Base-by-base conservation (phyloP, 139 green algal species). In the Chlorella sp. region DNA sequence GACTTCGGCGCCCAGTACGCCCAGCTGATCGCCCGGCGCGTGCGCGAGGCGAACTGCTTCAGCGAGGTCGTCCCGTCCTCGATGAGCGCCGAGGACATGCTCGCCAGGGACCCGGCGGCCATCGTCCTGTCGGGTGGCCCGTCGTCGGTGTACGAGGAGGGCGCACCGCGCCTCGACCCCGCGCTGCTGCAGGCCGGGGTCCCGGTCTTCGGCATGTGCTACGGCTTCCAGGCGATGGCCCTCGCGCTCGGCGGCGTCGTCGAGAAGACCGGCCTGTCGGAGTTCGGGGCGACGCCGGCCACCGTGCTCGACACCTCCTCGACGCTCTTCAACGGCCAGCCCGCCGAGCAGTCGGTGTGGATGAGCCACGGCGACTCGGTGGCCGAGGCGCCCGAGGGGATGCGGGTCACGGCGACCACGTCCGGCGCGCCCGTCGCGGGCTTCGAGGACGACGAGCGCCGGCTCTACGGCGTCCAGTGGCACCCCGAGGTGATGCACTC, bases 181-280 rank as follows among this genome's bases (percentile, higher is more conserved):
- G 92, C 22, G 72, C 85, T 0, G 90, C 85, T 20, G 87, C 94
- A 0, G n/a, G n/a, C n/a, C n/a, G n/a, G n/a, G n/a, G n/a, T n/a
- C n/a, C n/a, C n/a, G n/a, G 88, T 99, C 31, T 88, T 99, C n/a
- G 95, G 95, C 55, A 97, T 99, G 67, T 99, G 95, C 85, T 99
- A 99, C 71, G 95, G 94, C 36, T 97, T 98, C 93, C 92, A 97
- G 80, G n/a, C n/a, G n/a, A n/a, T n/a, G n/a, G n/a, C n/a, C n/a
- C n/a, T n/a, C n/a, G n/a, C n/a, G n/a, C n/a, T n/a, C n/a, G n/a
- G n/a, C n/a, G n/a, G n/a, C n/a, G n/a, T n/a, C n/a, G n/a, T n/a
- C n/a, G n/a, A n/a, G n/a, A n/a, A n/a, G n/a, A n/a, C n/a, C n/a
- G n/a, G n/a, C n/a, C n/a, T n/a, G n/a, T n/a, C n/a, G n/a, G n/a